Conservation (phyloP, 1,139 yeast genomes). For the Diutina ranongensis region DNA sequence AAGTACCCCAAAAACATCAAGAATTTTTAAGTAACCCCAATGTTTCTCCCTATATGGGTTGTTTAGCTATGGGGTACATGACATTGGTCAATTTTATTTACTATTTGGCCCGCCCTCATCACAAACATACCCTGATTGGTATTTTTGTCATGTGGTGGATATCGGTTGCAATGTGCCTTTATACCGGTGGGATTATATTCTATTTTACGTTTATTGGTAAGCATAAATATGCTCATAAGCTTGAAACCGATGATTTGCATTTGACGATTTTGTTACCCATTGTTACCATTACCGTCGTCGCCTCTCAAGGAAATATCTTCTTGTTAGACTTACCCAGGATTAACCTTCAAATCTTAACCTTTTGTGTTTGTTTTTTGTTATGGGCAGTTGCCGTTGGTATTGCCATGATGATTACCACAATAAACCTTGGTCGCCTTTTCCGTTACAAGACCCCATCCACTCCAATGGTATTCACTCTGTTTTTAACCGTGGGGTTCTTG, state of each 20-base stretch:
- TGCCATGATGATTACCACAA: constrained; percentile 40
- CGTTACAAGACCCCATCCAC: constrained; percentile 46
- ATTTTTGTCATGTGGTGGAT: constrained; percentile 63
- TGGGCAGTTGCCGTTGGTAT: constrained; percentile 61
- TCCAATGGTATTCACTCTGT: constrained; percentile 36
- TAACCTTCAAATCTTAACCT: constrained; percentile 36
- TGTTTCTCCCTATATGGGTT: constrained; percentile 57
- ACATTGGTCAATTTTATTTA: constrained; percentile 49
- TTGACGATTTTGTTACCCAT: constrained; percentile 53
- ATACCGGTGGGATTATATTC: constrained; percentile 46
- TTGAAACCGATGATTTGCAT: constrained; percentile 14
- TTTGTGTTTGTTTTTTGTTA: constrained; percentile 42
- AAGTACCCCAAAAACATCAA: constrained; percentile 22
- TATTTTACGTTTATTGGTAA: constrained; percentile 29
- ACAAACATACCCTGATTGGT: constrained; percentile 23
- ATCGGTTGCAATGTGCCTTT: constrained; percentile 37
- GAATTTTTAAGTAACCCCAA: constrained; percentile 32
- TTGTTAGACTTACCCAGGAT: constrained; percentile 28
- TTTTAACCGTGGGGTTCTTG: constrained; percentile 53
- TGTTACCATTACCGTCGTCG: constrained; percentile 64
- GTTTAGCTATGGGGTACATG: constrained; percentile 66
- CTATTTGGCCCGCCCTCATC: constrained; percentile 13
- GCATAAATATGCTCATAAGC: constrained; percentile 15
- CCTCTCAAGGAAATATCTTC: constrained; percentile 54
- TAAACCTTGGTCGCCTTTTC: constrained; percentile 49